Evolutionary conservation across 768 basidiomycete species (phyloP).

Genomic region (Psilocybe subaeruginosa): DNA sequence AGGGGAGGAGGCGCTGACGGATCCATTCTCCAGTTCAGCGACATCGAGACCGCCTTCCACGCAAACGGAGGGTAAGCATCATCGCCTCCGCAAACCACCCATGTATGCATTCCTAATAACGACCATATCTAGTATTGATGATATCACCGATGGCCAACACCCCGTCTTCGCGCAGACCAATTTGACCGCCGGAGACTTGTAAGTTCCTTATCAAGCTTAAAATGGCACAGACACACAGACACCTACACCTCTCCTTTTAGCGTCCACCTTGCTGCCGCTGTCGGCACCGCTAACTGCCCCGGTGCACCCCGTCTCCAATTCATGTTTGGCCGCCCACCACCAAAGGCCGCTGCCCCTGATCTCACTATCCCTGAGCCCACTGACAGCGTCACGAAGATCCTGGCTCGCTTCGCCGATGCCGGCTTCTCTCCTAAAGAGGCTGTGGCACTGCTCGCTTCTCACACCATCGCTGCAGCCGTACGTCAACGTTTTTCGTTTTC

Average conservation of each 20-base stretch:
- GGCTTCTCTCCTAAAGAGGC: conserved; percentile 27
- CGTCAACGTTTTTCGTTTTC: not conserved
- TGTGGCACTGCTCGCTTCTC: conserved; percentile 25
- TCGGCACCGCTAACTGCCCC: conserved; percentile 35
- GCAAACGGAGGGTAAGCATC: conserved; percentile 24
- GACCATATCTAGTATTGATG: conserved; percentile 16
- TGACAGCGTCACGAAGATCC: conserved; percentile 25
- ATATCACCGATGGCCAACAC: conserved; percentile 18
- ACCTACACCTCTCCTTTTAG: conserved; percentile 1
- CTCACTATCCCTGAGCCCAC: conserved; percentile 24
- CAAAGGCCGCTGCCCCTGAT: conserved; percentile 24
- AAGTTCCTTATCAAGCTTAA: not conserved
- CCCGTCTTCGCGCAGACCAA: conserved; percentile 16
- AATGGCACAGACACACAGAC: not conserved
- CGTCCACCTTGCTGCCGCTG: conserved; percentile 24
- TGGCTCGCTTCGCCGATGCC: conserved; percentile 28
- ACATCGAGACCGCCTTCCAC: conserved; percentile 20
- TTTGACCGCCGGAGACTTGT: conserved; percentile 23
- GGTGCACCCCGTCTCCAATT: conserved; percentile 35
- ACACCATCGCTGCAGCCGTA: conserved; percentile 27
- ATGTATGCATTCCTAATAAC: not conserved
- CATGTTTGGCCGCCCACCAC: conserved; percentile 30
- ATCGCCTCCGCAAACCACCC: not conserved
- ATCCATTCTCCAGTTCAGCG: conserved; percentile 27
- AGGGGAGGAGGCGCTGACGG: conserved; percentile 33